Evolutionary conservation across 441 rosid species (phyloP).

Genomic region (Geranium incanum): DNA sequence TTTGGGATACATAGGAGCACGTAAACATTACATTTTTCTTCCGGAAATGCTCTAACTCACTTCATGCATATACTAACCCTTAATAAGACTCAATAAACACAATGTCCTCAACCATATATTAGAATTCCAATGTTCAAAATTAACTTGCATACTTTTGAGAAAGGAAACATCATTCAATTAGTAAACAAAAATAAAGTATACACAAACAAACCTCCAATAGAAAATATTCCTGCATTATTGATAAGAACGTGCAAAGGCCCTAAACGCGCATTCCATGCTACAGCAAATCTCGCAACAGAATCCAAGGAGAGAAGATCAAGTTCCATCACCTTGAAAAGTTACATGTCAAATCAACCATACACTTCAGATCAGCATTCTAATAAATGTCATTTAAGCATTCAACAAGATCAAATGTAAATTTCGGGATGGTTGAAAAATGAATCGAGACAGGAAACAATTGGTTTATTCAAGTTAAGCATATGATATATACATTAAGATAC

Average conservation of each 20-base stretch:
- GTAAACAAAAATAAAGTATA: not conserved
- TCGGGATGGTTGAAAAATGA: not conserved
- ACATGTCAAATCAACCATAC: constrained; percentile 17
- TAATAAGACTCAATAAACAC: not conserved
- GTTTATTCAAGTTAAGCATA: not conserved
- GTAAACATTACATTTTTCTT: not conserved
- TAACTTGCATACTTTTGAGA: not conserved
- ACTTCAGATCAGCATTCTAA: not conserved
- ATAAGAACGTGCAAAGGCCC: constrained; percentile 86
- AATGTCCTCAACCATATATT: not conserved
- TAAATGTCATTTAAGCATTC: not conserved
- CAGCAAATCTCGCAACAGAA: constrained; percentile 69
- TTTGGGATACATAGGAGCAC: no score
- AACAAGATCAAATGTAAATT: not conserved
- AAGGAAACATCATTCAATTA: constrained; percentile 6
- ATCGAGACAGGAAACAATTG: not conserved
- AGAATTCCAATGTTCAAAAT: not conserved
- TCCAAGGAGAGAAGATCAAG: constrained; percentile 90
- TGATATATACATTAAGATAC: constrained; percentile 23
- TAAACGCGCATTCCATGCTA: constrained; percentile 63
- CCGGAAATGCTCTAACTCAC: not conserved
- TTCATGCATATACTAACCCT: not conserved
- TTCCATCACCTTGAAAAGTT: constrained; percentile 65
- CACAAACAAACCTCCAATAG: constrained; percentile 78
- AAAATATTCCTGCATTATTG: constrained; percentile 89